Evolutionary conservation across 208 protist genomes (phyloP).

Genomic region (Acanthamoeba sp.): DNA sequence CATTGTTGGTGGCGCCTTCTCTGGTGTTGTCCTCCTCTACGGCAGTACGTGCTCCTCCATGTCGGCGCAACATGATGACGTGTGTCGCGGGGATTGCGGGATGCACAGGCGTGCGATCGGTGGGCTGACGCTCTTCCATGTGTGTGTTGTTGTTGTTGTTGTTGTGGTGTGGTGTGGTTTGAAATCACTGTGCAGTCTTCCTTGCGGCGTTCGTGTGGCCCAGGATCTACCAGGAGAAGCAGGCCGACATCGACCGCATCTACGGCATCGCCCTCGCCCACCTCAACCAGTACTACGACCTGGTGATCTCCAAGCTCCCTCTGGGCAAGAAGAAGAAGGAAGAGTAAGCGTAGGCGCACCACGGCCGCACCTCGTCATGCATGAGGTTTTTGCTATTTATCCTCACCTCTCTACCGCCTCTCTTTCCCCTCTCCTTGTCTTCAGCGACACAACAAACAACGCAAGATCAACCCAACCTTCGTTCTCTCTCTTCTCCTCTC

Average conservation of each 20-base stretch:
- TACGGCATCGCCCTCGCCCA: constrained; percentile 17
- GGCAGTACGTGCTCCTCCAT: constrained; percentile 32
- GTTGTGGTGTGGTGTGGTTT: too few relatives aligned
- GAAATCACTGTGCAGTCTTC: constrained; percentile 64
- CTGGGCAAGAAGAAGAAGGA: constrained; percentile 77
- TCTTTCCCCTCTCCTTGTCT: not conserved
- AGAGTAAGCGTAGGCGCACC: constrained; percentile 22
- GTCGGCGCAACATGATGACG: too few relatives aligned
- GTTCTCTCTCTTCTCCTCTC: too few relatives aligned
- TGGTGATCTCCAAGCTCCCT: constrained; percentile 66
- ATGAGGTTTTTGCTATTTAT: too few relatives aligned
- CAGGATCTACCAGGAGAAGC: constrained; percentile 74
- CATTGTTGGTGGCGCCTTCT: constrained; percentile 57
- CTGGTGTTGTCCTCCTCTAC: constrained; percentile 71
- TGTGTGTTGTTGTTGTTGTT: not conserved
- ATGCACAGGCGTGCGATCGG: too few relatives aligned
- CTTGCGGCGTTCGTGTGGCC: constrained; percentile 71
- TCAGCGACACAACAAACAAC: not conserved
- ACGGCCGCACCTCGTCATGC: not conserved
- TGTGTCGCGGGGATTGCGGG: too few relatives aligned
- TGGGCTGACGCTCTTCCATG: too few relatives aligned
- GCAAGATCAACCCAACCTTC: too few relatives aligned
- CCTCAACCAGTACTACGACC: constrained; percentile 51
- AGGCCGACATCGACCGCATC: constrained; percentile 70
- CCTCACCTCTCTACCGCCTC: not conserved